Base-by-base conservation (phyloP, 2,329 filamentous ascomycete species). In the Colletotrichum theobromicola region DNA sequence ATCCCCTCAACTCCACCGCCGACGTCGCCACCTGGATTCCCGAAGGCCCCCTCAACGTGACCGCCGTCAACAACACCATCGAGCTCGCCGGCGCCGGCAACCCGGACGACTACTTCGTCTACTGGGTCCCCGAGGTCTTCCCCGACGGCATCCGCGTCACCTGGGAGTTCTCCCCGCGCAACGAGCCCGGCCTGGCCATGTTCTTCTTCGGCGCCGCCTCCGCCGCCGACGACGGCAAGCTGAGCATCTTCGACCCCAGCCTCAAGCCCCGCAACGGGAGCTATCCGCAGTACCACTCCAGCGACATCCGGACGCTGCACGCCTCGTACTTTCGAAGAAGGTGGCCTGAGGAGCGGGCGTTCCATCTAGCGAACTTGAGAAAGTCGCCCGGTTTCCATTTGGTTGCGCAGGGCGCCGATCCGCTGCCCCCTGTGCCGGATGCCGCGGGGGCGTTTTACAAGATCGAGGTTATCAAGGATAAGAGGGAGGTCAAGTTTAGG, bases 151-250 rank as follows among this genome's bases (percentile, higher is more conserved):
- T 82, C 63, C 80, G 81, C 61, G 78, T 82, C 42, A 80, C 77
- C 6, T 82, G 80, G 81, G 81, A 82, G 7, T 82, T 82, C 72
- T 78, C 78, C 10, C 79, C 81, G 4, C 75, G 78, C 53, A 74
- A 77, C 42, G 81, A 82, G 70, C 81, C 81, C 4, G 81, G 81
- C 5, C 78, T 82, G 9, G 81, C 81, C 53, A 82, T 82, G 79
- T 79, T 82, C 76, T 82, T 82, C 77, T 82, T 82, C 74, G 81
- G 80, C 64, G 81, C 80, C 30, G 76, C 79, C 10, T 77, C 80
- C 3, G 75, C 79, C 28, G 74, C 75, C 30, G 78, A 79, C 16
- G 78, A 78, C 37, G 77, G 78, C 75, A 70, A 50, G 65, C 58
- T 66, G 7, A 50, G 66, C 60, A 80, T 82, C 74, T 82, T 82